A percentile compares a stretch with the other conserved stretches of the same genome.
Conservation (phyloP, 1,284 basidiomycete genomes). For the Hortiboletus rubellus region DNA sequence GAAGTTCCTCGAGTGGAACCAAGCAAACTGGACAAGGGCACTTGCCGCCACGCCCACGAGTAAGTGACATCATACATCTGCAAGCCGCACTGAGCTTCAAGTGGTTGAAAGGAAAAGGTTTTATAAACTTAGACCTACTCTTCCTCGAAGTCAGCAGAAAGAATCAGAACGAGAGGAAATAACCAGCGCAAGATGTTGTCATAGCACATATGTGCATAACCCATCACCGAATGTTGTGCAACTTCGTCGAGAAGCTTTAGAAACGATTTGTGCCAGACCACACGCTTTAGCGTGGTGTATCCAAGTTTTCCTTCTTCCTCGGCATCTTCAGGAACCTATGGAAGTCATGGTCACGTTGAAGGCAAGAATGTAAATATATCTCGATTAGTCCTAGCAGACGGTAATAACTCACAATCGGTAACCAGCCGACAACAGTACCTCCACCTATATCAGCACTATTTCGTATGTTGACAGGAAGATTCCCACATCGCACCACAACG, state of each 20-base stretch:
- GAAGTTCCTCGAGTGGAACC: neutral
- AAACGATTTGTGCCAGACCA: slow-evolving; percentile 34
- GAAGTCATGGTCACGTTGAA: neutral
- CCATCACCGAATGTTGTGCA: neutral
- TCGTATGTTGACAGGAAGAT: slow-evolving; percentile 39
- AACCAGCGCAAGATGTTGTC: slow-evolving; percentile 5
- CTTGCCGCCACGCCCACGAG: slow-evolving; percentile 10
- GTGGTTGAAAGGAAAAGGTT: too few species aligned
- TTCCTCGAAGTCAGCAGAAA: slow-evolving; percentile 21
- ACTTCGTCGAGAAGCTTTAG: slow-evolving; percentile 16
- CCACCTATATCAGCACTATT: slow-evolving; percentile 43
- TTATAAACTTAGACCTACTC: slow-evolving; percentile 12
- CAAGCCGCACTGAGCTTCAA: neutral
- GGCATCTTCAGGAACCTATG: slow-evolving; percentile 33
- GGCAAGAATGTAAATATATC: too few species aligned
- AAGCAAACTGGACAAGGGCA: slow-evolving; percentile 17
- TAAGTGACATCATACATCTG: slow-evolving; percentile 24
- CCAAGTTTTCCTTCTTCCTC: slow-evolving; percentile 28
- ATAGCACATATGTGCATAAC: slow-evolving; percentile 6
- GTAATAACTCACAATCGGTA: slow-evolving; percentile 39
- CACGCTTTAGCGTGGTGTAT: slow-evolving; percentile 36
- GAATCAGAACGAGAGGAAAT: slow-evolving; percentile 18
- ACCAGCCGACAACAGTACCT: slow-evolving; percentile 43
- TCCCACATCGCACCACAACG: slow-evolving; percentile 39
- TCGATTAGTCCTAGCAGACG: too few species aligned